Evolutionary conservation across 2,329 filamentous ascomycete genomes (phyloP).

Genomic region (Phaeosphaeria sp.): DNA sequence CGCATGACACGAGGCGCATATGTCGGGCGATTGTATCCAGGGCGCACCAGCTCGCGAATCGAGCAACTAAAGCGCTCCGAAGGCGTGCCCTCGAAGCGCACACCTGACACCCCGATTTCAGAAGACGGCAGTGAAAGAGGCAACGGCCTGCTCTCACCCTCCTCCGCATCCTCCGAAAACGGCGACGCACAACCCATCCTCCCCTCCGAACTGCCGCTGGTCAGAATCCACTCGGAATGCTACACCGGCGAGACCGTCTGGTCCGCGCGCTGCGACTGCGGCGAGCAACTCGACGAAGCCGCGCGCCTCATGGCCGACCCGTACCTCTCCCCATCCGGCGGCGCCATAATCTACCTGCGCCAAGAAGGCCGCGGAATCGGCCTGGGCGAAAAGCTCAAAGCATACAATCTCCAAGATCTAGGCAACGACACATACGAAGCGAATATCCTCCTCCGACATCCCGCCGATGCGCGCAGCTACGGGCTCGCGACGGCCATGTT

Average conservation of each 20-base stretch:
- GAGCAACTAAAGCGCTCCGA: conserved; percentile 56
- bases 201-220: conserved; percentile 68
- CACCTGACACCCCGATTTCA: conserved; percentile 9
- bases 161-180: conserved; percentile 34
- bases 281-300: conserved; percentile 96
- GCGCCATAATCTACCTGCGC: conserved; percentile 92
- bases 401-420: conserved; percentile 96
- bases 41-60: conserved; percentile 76
- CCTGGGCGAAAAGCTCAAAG: conserved; percentile 93
- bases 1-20: conserved; percentile 96
- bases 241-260: conserved; percentile 99
- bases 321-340: conserved; percentile 66
- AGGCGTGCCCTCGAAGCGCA: conserved; percentile 30
- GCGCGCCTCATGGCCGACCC: conserved; percentile 87
- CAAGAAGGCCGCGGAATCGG: conserved; percentile 97
- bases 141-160: conserved; percentile 23
- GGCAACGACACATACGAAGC: conserved; percentile 98
- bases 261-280: conserved; percentile 97
- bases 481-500: conserved; percentile 96
- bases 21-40: conserved; percentile 84
- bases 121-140: conserved; percentile 5
- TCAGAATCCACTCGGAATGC: conserved; percentile 96
- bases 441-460: conserved; percentile 87
- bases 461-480: conserved; percentile 92
- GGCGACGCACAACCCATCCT: conserved; percentile 34